phyloP scores from a whole-genome alignment of 306 rosid species.

The Argentina anserina region DNA sequence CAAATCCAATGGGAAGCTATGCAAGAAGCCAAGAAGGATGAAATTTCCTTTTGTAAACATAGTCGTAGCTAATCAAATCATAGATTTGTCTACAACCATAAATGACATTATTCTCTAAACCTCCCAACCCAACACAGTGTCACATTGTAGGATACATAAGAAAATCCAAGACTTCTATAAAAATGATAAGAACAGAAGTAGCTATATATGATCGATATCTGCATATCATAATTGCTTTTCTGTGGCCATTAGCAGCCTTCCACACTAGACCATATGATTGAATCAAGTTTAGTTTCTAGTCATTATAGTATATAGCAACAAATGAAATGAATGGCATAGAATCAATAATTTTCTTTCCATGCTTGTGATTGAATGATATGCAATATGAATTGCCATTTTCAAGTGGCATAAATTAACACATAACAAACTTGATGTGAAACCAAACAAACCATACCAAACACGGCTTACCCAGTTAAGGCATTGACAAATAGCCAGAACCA shows the following conservation, averaged over 20 bases:
- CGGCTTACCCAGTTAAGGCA: conserved; percentile 57
- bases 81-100: neutral
- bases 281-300: neutral
- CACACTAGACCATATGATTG: neutral
- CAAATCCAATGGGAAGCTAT: neutral
- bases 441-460: neutral
- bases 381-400: neutral
- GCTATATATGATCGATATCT: neutral
- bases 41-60: neutral
- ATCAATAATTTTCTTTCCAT: neutral
- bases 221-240: neutral
- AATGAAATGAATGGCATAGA: neutral
- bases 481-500: conserved; percentile 61
- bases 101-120: neutral
- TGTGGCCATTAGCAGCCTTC: neutral
- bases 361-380: neutral
- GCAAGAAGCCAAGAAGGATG: neutral
- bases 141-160: neutral
- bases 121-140: neutral
- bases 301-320: neutral
- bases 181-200: neutral
- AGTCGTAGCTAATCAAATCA: neutral
- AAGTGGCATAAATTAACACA: neutral
- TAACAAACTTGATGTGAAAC: neutral
- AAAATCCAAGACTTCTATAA: neutral